Conservation (phyloP, 805 yeast species). For the Zygotorulaspora florentina region DNA sequence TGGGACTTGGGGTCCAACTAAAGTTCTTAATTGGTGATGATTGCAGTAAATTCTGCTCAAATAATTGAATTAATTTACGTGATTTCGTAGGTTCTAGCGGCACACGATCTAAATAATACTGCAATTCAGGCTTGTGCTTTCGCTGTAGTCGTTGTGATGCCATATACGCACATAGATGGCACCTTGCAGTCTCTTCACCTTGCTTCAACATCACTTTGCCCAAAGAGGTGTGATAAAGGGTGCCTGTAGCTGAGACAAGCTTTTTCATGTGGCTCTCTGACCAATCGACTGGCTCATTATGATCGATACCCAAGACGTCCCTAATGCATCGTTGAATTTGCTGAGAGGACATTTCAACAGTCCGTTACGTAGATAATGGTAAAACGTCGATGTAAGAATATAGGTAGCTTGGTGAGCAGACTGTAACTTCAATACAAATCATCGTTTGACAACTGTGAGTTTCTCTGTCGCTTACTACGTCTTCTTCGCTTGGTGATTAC, state of each 20-base stretch:
- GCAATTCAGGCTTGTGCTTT: constrained; percentile 41
- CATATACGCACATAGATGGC: constrained; percentile 61
- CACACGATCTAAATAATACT: constrained; percentile 47
- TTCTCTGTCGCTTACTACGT: neutral
- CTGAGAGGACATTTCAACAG: constrained; percentile 23
- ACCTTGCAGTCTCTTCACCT: constrained; percentile 59
- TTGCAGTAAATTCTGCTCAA: constrained; percentile 40
- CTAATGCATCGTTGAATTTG: constrained; percentile 28
- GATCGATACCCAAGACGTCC: constrained; percentile 26
- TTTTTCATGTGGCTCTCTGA: constrained; percentile 26
- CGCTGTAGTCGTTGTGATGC: constrained; percentile 50
- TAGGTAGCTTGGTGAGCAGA: neutral
- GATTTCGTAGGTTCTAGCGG: constrained; percentile 52
- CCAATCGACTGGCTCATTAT: constrained; percentile 24
- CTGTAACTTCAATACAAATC: too few species aligned
- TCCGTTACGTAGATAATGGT: neutral
- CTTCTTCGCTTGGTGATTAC: neutral
- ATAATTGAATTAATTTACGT: constrained; percentile 42
- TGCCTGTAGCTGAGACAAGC: constrained; percentile 27
- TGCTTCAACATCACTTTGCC: constrained; percentile 48
- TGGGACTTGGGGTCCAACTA: constrained; percentile 33
- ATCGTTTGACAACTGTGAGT: neutral
- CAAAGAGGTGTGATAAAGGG: constrained; percentile 49
- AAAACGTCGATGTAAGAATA: neutral
- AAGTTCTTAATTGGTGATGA: constrained; percentile 31